Percentiles rank a stretch among this genome's conserved stretches.
phyloP scores from a whole-genome alignment of 2,329 filamentous ascomycete species.

The Ilyonectria destructans region DNA sequence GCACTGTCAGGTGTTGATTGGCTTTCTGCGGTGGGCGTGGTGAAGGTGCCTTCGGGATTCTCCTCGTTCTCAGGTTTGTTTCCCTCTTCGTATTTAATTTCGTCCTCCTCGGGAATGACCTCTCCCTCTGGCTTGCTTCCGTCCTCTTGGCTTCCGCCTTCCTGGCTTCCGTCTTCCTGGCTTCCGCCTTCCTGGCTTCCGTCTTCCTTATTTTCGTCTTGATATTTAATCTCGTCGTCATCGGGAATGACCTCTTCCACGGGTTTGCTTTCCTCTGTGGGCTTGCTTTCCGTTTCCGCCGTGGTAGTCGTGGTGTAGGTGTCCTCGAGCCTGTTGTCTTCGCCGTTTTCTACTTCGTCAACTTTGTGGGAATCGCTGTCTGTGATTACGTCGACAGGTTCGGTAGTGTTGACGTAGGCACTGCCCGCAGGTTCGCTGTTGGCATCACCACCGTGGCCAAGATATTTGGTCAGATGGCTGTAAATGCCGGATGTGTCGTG shows the following conservation, averaged over 20 bases:
- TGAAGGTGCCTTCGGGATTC: not conserved
- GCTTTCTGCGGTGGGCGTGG: not conserved
- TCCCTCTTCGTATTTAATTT: not conserved
- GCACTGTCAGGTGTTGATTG: not conserved
- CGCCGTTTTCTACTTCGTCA: constrained; percentile 25
- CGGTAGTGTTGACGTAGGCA: constrained; percentile 55
- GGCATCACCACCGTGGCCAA: constrained; percentile 52
- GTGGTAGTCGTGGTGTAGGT: not conserved
- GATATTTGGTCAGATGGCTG: constrained; percentile 51
- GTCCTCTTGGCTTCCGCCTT: not conserved
- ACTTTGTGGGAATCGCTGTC: constrained; percentile 15
- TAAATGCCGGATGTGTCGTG: constrained; percentile 50
- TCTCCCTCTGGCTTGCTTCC: not conserved
- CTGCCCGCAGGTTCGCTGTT: constrained; percentile 55
- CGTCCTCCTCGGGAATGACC: not conserved
- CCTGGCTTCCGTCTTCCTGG: too few relatives aligned
- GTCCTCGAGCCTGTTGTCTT: constrained; percentile 9
- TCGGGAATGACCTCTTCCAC: not conserved
- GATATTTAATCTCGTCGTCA: too few relatives aligned
- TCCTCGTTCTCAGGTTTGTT: constrained; percentile 13
- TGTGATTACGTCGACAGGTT: constrained; percentile 28
- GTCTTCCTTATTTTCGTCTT: too few relatives aligned
- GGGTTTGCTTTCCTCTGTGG: constrained; percentile 1
- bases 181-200: not conserved
- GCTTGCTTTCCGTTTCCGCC: not conserved